Evolutionary conservation across 192 early-diverging fungal genomes (phyloP), one percentile per base, ranked within the genome.

Genomic region (Helicostylum pulchrum): DNA sequence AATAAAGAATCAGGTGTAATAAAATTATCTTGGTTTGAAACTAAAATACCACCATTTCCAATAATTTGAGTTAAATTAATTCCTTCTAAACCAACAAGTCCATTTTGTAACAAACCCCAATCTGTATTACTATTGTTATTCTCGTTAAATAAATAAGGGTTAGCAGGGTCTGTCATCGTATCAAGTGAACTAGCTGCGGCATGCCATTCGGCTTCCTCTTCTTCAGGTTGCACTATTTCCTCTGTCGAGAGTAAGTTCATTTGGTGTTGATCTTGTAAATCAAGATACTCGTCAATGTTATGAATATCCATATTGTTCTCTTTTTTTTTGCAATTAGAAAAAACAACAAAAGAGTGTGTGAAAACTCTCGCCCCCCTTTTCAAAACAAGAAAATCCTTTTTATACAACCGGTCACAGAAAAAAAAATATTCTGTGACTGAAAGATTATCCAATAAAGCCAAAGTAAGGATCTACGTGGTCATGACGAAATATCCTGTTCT

Each of bases 251-350:
- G 50, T 19, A 64, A 20, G 31, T 46, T 57, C 26, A 42, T 47
- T 45, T 61, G 49, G 12, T 60, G 36, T 7, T 48, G 66, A 46
- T 53, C 55, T 2, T 48, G 68, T 19, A 64, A 31, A 17, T 70
- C 48, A 12, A 64, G 34, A 63, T 64, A 64, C 12, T 68, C 68
- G 6, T 70, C 62, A 56, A 70, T 32, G 39, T 61, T 67, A 52
- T 61, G 66, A 21, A 51, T 53, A 31, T 70, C 61, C 61, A 70
- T 62, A 14, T 20, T 9, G 7, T 53, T 11, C 4, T 39, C 36
- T 39, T 39, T 39, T 39, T 9, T 39, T 9, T 39, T 9, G 5
- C 36, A 9, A 9, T 39, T 39, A 9, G n/a, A n/a, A 39, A 39
- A 39, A 10, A 39, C 5, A 39, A 39, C 36, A 39, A 39, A 39